phyloP scores from a whole-genome alignment of 345 rosid genomes.

The Alliaria petiolata region DNA sequence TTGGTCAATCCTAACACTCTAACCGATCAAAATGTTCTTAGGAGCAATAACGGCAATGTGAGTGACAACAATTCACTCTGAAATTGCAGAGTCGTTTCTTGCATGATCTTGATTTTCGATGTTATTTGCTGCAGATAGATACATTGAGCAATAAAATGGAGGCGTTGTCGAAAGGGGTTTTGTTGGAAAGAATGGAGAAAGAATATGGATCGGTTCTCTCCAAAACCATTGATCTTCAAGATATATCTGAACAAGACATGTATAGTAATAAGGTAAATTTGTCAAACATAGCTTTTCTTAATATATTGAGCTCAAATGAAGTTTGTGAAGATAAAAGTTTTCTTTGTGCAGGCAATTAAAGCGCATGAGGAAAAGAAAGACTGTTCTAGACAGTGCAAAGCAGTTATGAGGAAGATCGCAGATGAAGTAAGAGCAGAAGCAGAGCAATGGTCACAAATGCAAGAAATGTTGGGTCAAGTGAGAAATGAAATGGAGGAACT shows the following conservation, averaged over 20 bases:
- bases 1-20: constrained; percentile 32
- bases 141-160: constrained; percentile 74
- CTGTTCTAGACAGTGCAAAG: constrained; percentile 81
- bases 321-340: constrained; percentile 1
- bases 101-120: constrained; percentile 8
- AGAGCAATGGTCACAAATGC: constrained; percentile 99
- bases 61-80: not conserved
- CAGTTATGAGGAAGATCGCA: constrained; percentile 54
- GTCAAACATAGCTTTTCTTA: not conserved
- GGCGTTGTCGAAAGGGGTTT: constrained; percentile 51
- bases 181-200: constrained; percentile 55
- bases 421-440: constrained; percentile 91
- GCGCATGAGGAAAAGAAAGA: constrained; percentile 20
- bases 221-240: constrained; percentile 37
- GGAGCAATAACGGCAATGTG: constrained; percentile 39
- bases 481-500: constrained; percentile 88
- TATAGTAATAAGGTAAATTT: constrained; percentile 39
- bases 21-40: constrained; percentile 23
- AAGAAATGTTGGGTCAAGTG: constrained; percentile 80
- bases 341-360: constrained; percentile 33
- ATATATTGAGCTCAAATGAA: not conserved
- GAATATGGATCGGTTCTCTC: constrained; percentile 50
- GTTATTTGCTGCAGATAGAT: constrained; percentile 54
- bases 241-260: constrained; percentile 35
- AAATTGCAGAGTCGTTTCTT: not conserved